Evolutionary conservation across 345 rosid species (phyloP).

Genomic region (Clausena lansium): DNA sequence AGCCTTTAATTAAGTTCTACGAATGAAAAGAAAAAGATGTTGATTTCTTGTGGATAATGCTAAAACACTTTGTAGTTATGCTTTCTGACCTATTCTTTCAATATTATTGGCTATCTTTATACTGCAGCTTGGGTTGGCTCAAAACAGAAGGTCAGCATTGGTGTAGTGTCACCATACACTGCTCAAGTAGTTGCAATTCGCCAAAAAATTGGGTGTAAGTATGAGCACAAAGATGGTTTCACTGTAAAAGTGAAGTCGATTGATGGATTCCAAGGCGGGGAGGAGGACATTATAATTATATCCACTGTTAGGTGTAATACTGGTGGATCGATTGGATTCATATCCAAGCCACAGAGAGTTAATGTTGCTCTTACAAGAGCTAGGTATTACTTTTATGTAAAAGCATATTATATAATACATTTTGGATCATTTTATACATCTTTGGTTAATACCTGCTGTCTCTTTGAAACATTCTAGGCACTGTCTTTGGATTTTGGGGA

Average conservation of each 20-base stretch:
- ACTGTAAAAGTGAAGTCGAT: slow-evolving; percentile 28
- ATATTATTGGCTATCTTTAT: neutral
- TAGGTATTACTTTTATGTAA: slow-evolving; percentile 9
- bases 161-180: slow-evolving; percentile 27
- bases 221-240: neutral
- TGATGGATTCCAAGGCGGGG: slow-evolving; percentile 35
- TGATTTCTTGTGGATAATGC: neutral
- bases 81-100: neutral
- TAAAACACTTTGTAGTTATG: neutral
- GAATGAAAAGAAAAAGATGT: neutral
- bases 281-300: slow-evolving; percentile 29
- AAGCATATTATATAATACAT: neutral
- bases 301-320: slow-evolving; percentile 30
- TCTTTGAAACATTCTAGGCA: slow-evolving; percentile 12
- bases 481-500: slow-evolving; percentile 34
- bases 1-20: neutral
- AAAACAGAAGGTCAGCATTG: slow-evolving; percentile 17
- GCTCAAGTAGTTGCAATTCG: slow-evolving; percentile 29
- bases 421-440: neutral
- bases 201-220: slow-evolving; percentile 14
- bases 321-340: slow-evolving; percentile 25
- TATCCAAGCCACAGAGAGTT: slow-evolving; percentile 19
- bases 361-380: slow-evolving; percentile 39
- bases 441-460: neutral
- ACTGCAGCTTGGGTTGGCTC: slow-evolving; percentile 22